Conservation (phyloP, 108 stramenopile species). For the Nitzschia inconspicua region DNA sequence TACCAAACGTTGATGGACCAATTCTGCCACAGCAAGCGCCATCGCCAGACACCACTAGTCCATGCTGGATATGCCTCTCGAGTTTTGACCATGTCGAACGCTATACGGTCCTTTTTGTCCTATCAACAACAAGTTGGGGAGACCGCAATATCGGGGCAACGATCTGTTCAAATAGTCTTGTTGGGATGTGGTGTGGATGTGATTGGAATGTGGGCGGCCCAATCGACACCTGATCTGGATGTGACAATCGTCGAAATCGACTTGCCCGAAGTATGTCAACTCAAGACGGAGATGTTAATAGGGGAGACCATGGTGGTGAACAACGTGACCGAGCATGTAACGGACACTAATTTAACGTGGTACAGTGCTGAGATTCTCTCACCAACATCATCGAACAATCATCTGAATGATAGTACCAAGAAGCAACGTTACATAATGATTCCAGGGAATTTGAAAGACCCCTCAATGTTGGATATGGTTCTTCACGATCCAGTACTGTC, state of each 20-base stretch:
- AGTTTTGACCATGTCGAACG: constrained; percentile 46
- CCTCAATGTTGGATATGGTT: constrained; percentile 9
- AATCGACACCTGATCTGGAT: not conserved
- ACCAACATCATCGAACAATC: not conserved
- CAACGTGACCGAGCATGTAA: not conserved
- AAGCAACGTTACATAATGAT: constrained; percentile 33
- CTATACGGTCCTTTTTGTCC: constrained; percentile 23
- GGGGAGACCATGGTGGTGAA: not conserved
- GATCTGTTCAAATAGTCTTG: constrained; percentile 45
- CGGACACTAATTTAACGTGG: not conserved
- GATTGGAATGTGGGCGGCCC: constrained; percentile 60
- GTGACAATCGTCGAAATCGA: constrained; percentile 29
- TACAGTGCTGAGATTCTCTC: not conserved
- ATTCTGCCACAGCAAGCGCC: not conserved
- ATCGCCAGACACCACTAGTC: constrained; percentile 69
- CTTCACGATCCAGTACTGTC: too few relatives aligned
- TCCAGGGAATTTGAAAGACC: constrained; percentile 44
- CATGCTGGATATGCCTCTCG: constrained; percentile 78
- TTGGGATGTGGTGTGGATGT: constrained; percentile 80
- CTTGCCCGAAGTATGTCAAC: constrained; percentile 17
- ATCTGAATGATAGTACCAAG: not conserved
- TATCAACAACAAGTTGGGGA: constrained; percentile 4
- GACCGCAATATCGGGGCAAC: not conserved
- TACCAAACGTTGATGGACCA: constrained; percentile 1
- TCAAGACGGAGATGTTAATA: constrained; percentile 20